These are phyloP conservation scores for Neofusicoccum umdonicola DNA, from an alignment of 2,329 filamentous ascomycete genomes.

Conservation along the genomic window DNA sequence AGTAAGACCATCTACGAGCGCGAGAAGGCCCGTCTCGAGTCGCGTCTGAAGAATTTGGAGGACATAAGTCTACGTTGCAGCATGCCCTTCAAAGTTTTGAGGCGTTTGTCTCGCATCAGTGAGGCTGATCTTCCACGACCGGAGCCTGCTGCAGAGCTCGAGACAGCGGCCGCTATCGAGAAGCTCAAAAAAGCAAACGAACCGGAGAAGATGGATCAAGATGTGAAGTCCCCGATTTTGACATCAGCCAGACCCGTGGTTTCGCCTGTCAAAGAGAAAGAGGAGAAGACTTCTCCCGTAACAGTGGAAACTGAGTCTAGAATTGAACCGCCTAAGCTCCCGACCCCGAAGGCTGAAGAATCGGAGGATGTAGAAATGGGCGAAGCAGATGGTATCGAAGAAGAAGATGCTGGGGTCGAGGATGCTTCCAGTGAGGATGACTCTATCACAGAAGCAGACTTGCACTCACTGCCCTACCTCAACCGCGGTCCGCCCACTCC, in stretches of 20 bases:
- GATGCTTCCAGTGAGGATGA: slow-evolving; percentile 20
- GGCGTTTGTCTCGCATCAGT: slow-evolving; percentile 40
- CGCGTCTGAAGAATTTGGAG: slow-evolving; percentile 44
- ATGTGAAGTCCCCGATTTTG: not conserved
- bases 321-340: slow-evolving; percentile 22
- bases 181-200: not conserved
- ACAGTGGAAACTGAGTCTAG: not conserved
- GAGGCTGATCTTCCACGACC: slow-evolving; percentile 27
- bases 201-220: not conserved
- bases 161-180: not conserved
- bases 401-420: slow-evolving; percentile 19
- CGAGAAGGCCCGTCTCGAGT: slow-evolving; percentile 44
- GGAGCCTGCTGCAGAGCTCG: slow-evolving; percentile 12
- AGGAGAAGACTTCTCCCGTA: not conserved
- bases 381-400: slow-evolving; percentile 15
- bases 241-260: not conserved
- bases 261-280: not conserved
- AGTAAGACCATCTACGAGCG: slow-evolving; percentile 48
- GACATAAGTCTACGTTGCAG: slow-evolving; percentile 41
- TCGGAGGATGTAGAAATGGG: slow-evolving; percentile 26
- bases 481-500: slow-evolving; percentile 44
- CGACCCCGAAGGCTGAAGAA: slow-evolving; percentile 37
- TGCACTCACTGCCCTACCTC: slow-evolving; percentile 46
- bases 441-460: slow-evolving; percentile 37
- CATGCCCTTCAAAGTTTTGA: slow-evolving; percentile 44